These are phyloP conservation scores for Pestalotiopsis sp. DNA, from an alignment of 2,329 filamentous ascomycete species.

Conservation along the genomic window DNA sequence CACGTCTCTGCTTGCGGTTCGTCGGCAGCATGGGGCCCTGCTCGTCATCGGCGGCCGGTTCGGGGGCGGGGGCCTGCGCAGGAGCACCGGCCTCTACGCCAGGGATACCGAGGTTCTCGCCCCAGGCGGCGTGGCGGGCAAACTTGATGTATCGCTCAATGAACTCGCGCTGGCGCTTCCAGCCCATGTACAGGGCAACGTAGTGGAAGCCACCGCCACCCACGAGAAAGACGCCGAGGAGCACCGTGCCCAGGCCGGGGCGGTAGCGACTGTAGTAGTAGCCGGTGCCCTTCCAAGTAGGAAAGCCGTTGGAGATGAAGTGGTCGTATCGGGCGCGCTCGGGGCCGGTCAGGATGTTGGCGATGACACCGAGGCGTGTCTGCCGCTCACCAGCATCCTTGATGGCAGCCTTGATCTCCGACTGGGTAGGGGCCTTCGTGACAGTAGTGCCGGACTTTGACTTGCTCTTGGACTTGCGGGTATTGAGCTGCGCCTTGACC, in stretches of 20 bases:
- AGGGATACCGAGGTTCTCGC: constrained; percentile 75
- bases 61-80: constrained; percentile 43
- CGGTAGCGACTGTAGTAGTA: constrained; percentile 98
- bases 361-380: constrained; percentile 80
- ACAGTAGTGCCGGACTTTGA: constrained; percentile 64
- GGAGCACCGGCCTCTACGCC: constrained; percentile 53
- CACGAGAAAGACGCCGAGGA: constrained; percentile 79
- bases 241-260: constrained; percentile 83
- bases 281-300: constrained; percentile 92
- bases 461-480: constrained; percentile 60
- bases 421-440: constrained; percentile 69
- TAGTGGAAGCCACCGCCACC: constrained; percentile 89
- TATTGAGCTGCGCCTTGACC: constrained; percentile 79
- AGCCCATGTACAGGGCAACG: constrained; percentile 79
- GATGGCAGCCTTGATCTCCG: constrained; percentile 75
- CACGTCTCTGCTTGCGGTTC: constrained; percentile 84
- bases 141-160: constrained; percentile 90
- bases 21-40: constrained; percentile 56
- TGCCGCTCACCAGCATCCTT: constrained; percentile 84
- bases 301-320: constrained; percentile 91
- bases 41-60: constrained; percentile 50
- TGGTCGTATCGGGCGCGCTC: constrained; percentile 89
- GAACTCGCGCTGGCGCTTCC: constrained; percentile 89
- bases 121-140: constrained; percentile 87
- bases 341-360: constrained; percentile 80